Conservation (phyloP, 2,329 filamentous ascomycete genomes). For the Alternaria ventricosa region DNA sequence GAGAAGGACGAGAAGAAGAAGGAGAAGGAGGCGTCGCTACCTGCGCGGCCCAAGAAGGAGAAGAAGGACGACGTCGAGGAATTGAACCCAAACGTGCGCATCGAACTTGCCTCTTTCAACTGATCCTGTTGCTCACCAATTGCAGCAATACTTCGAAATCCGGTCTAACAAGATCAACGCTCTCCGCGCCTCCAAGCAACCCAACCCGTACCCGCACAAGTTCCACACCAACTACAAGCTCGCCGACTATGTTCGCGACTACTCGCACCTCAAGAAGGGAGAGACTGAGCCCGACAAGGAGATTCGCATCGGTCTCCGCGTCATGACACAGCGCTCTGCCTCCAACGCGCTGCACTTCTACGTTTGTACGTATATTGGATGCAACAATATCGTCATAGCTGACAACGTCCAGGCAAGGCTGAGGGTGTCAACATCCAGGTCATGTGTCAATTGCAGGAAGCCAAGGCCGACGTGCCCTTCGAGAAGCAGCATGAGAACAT, state of each 20-base stretch:
- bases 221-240: constrained; percentile 88
- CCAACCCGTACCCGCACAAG: constrained; percentile 88
- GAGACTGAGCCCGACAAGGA: constrained; percentile 78
- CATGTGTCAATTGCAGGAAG: constrained; percentile 86
- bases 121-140: constrained; percentile 14
- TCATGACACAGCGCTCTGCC: constrained; percentile 63
- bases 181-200: constrained; percentile 73
- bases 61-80: constrained; percentile 73
- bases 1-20: constrained; percentile 89
- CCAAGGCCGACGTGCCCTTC: constrained; percentile 72
- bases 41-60: constrained; percentile 64
- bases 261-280: constrained; percentile 83
- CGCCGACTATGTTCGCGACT: constrained; percentile 78
- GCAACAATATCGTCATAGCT: neutral
- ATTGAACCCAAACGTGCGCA: constrained; percentile 71
- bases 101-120: constrained; percentile 32
- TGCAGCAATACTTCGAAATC: constrained; percentile 93
- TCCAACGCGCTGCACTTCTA: constrained; percentile 40
- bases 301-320: constrained; percentile 80
- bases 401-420: constrained; percentile 59
- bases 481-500: constrained; percentile 89
- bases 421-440: constrained; percentile 84
- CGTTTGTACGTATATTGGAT: constrained; percentile 22
- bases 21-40: constrained; percentile 76
- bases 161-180: constrained; percentile 82